phyloP scores from a whole-genome alignment of 495 filamentous ascomycete species.

The Aspergillus biplanus region DNA sequence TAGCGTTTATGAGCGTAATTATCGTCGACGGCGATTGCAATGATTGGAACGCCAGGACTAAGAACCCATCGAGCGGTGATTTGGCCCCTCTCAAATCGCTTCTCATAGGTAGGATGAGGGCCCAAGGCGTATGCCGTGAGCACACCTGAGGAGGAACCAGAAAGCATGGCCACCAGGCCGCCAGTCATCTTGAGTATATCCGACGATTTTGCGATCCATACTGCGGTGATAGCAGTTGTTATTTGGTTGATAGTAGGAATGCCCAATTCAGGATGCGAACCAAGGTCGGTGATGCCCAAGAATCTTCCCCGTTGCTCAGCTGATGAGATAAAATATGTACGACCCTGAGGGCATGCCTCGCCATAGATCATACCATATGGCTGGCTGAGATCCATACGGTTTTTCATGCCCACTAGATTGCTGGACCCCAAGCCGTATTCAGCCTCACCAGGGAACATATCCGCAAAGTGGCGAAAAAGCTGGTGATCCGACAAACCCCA shows the following conservation, averaged over 20 bases:
- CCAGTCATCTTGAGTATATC: constrained; percentile 71
- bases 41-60: constrained; percentile 89
- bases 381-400: constrained; percentile 87
- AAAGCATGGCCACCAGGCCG: constrained; percentile 78
- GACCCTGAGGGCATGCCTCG: constrained; percentile 81
- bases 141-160: constrained; percentile 85
- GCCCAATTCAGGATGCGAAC: constrained; percentile 58
- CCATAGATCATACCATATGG: constrained; percentile 81
- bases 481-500: constrained; percentile 81
- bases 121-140: constrained; percentile 82
- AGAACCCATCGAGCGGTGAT: constrained; percentile 85
- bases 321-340: constrained; percentile 70
- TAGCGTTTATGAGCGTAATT: constrained; percentile 70
- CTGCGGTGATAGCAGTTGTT: constrained; percentile 66
- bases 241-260: constrained; percentile 70
- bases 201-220: constrained; percentile 91
- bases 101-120: constrained; percentile 63
- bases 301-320: constrained; percentile 83
- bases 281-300: constrained; percentile 56
- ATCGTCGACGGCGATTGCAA: constrained; percentile 84
- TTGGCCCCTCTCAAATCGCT: constrained; percentile 71
- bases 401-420: constrained; percentile 73
- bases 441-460: constrained; percentile 71
- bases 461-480: constrained; percentile 73
- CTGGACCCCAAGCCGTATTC: constrained; percentile 79